A percentile compares a stretch with the other conserved stretches of the same genome.
These are phyloP conservation scores for Silene uniflora DNA, from an alignment of 148 eudicot species.

Conservation along the genomic window DNA sequence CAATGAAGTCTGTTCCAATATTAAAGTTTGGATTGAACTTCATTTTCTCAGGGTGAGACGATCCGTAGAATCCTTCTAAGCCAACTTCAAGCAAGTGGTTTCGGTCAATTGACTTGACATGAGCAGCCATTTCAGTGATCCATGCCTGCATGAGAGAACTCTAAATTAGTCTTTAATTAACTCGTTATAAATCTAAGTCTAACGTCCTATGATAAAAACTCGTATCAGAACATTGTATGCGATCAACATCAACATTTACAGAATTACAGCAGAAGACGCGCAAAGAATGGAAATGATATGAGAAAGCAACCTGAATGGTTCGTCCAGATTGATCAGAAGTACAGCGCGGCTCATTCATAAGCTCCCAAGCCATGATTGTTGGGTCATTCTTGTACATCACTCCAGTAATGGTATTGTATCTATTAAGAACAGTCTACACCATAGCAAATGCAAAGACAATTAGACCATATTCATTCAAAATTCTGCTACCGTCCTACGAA, in stretches of 20 bases:
- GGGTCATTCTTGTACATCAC: slow-evolving; percentile 83
- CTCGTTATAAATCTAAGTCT: too few species aligned
- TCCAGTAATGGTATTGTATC: slow-evolving; percentile 69
- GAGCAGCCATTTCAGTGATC: slow-evolving; percentile 89
- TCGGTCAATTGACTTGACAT: slow-evolving; percentile 79
- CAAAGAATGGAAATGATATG: too few species aligned
- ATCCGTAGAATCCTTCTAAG: slow-evolving; percentile 89
- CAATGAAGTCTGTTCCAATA: slow-evolving; percentile 86
- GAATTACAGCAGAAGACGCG: too few species aligned
- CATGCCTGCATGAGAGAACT: slow-evolving; percentile 50
- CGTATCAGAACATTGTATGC: too few species aligned
- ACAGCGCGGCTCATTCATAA: slow-evolving; percentile 98
- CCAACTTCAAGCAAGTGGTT: slow-evolving; percentile 94
- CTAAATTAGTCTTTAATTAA: background rate
- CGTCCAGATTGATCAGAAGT: slow-evolving; percentile 88
- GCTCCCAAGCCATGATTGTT: slow-evolving; percentile 99
- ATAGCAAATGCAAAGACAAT: background rate
- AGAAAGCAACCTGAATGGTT: slow-evolving; percentile 66
- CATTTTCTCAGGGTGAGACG: slow-evolving; percentile 53
- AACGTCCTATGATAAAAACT: too few species aligned
- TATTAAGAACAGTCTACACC: slow-evolving; percentile 75
- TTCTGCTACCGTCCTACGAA: too few species aligned
- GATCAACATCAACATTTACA: too few species aligned
- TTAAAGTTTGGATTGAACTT: slow-evolving; percentile 52
- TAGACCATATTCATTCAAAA: background rate